Evolutionary conservation across 2,329 filamentous ascomycete species (phyloP).

Genomic region (Kalmusia sp.): DNA sequence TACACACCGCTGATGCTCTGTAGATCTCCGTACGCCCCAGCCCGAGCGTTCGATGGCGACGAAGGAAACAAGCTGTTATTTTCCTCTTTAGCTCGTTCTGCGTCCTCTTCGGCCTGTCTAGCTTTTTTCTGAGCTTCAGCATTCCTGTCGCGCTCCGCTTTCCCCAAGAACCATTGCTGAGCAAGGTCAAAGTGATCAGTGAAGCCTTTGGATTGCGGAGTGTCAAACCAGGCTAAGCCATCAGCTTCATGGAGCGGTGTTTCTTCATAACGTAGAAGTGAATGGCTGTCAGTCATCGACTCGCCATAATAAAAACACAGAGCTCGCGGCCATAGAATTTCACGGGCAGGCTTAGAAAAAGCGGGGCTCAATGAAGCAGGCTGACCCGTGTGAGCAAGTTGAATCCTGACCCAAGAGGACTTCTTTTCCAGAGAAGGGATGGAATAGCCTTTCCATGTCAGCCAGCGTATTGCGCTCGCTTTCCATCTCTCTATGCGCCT

Average conservation of each 20-base stretch:
- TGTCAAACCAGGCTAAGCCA: slow-evolving; percentile 40
- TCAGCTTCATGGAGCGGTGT: slow-evolving; percentile 7
- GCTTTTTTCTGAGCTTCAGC: slow-evolving; percentile 51
- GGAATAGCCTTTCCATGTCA: slow-evolving; percentile 44
- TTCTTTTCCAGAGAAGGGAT: slow-evolving; percentile 31
- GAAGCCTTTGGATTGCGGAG: slow-evolving; percentile 38
- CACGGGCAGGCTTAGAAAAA: slow-evolving; percentile 23
- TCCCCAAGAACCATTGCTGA: slow-evolving; percentile 46
- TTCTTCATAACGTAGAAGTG: not conserved
- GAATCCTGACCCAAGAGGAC: slow-evolving; percentile 41
- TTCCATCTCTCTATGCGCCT: slow-evolving; percentile 45
- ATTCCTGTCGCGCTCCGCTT: slow-evolving; percentile 42
- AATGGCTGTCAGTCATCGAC: not conserved
- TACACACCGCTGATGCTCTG: slow-evolving; percentile 48
- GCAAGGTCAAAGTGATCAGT: slow-evolving; percentile 43
- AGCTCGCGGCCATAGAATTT: slow-evolving; percentile 45
- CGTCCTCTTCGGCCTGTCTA: slow-evolving; percentile 55
- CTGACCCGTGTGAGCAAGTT: slow-evolving; percentile 22
- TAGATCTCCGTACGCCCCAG: slow-evolving; percentile 43
- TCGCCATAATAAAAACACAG: slow-evolving; percentile 39
- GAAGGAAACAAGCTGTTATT: slow-evolving; percentile 36
- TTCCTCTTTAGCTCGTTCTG: slow-evolving; percentile 44
- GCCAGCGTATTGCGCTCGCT: slow-evolving; percentile 37
- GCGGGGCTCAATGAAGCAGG: slow-evolving; percentile 19
- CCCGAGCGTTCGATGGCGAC: slow-evolving; percentile 46